Conservation (phyloP, 352 stramenopile genomes). For the Thalassiosira mediterranea region DNA sequence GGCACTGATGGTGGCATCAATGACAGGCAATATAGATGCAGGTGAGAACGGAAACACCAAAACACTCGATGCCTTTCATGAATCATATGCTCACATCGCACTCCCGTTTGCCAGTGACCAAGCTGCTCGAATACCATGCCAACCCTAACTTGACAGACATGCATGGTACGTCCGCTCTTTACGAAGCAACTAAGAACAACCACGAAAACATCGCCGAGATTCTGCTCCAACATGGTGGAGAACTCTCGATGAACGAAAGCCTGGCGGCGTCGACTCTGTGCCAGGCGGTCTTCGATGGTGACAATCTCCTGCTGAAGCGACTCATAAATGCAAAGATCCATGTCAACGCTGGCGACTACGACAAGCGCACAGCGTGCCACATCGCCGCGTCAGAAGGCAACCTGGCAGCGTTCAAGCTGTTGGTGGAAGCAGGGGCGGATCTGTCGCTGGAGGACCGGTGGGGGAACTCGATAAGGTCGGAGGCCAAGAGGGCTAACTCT, state of each 20-base stretch:
- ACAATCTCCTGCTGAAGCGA: constrained; percentile 42
- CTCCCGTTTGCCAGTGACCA: no score
- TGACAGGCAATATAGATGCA: constrained; percentile 53
- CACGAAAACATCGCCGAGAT: constrained; percentile 47
- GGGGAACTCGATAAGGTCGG: constrained; percentile 34
- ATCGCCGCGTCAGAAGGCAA: constrained; percentile 63
- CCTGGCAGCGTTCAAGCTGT: constrained; percentile 36
- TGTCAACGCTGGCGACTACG: constrained; percentile 66
- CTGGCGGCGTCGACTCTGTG: constrained; percentile 41
- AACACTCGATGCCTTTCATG: not conserved
- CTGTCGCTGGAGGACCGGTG: constrained; percentile 53
- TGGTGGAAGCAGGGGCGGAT: constrained; percentile 54
- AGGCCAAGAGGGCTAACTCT: constrained; percentile 30
- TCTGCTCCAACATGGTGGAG: constrained; percentile 33
- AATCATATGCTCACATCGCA: no score
- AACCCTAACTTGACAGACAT: constrained; percentile 55
- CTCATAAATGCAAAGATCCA: constrained; percentile 54
- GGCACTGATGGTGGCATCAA: constrained; percentile 58
- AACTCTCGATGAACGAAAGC: constrained; percentile 42
- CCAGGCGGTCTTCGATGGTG: constrained; percentile 58
- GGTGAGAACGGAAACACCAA: constrained; percentile 21
- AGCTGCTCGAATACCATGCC: constrained; percentile 41
- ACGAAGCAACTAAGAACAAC: constrained; percentile 52
- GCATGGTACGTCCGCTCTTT: constrained; percentile 54
- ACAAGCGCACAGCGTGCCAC: constrained; percentile 50